phyloP scores from a whole-genome alignment of 2,329 filamentous ascomycete genomes.

The Stagonosporopsis chrysanthemi region DNA sequence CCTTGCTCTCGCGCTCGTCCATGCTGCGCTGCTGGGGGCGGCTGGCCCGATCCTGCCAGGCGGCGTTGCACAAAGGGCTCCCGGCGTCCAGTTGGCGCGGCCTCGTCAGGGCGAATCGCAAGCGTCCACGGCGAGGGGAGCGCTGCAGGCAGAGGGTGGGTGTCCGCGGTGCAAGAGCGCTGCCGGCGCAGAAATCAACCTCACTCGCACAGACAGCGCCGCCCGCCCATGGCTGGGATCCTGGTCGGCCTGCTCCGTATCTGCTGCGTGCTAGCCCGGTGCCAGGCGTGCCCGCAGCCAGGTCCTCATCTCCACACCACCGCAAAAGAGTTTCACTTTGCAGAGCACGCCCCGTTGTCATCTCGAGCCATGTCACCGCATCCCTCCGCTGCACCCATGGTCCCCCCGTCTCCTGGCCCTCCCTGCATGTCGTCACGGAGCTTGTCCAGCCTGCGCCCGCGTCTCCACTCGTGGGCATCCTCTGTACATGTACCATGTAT shows the following conservation, averaged over 20 bases:
- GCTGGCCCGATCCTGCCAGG: too few relatives aligned
- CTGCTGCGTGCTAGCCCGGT: constrained; percentile 10
- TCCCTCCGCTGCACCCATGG: too few relatives aligned
- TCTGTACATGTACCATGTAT: too few relatives aligned
- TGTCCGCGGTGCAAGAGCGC: too few relatives aligned
- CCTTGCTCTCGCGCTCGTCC: constrained; percentile 27
- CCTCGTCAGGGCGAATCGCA: too few relatives aligned
- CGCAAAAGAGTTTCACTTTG: constrained; percentile 17
- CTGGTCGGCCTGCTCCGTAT: constrained; percentile 1
- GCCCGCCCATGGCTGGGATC: too few relatives aligned
- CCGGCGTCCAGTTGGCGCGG: too few relatives aligned
- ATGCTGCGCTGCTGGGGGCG: constrained; percentile 14
- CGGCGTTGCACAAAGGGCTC: constrained; percentile 11
- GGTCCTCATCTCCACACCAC: constrained; percentile 17
- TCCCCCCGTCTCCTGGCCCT: too few relatives aligned
- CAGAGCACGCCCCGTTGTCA: constrained; percentile 4
- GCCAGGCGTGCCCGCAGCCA: neutral
- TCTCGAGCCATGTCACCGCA: constrained; percentile 17
- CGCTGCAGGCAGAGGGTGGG: neutral
- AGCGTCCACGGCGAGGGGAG: too few relatives aligned
- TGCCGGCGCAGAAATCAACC: constrained; percentile 17
- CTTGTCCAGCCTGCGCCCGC: too few relatives aligned
- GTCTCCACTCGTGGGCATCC: too few relatives aligned
- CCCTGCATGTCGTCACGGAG: too few relatives aligned
- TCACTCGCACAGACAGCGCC: constrained; percentile 8